Conservation (phyloP, 805 yeast genomes). For the Zygoascus biomembranicola region DNA sequence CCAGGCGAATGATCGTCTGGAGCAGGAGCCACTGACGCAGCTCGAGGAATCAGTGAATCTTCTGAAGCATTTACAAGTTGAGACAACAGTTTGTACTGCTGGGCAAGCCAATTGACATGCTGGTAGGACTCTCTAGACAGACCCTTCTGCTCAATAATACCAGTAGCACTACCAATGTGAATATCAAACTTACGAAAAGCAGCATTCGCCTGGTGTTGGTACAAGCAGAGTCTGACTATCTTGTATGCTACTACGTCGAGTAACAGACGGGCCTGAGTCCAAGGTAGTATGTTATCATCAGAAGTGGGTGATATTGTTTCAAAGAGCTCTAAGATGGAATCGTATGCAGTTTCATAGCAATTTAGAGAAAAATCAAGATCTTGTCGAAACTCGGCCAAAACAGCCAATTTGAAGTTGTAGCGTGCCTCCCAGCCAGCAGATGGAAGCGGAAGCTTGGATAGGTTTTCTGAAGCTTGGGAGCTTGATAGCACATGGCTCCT, state of each 20-base stretch:
- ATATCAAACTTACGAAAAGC: slow-evolving; percentile 58
- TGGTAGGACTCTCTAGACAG: slow-evolving; percentile 24
- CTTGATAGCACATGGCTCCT: slow-evolving; percentile 12
- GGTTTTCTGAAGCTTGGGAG: slow-evolving; percentile 6
- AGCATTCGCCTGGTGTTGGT: slow-evolving; percentile 46
- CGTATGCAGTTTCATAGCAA: slow-evolving; percentile 46
- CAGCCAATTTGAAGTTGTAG: slow-evolving; percentile 43
- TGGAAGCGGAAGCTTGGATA: slow-evolving; percentile 18
- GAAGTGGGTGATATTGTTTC: slow-evolving; percentile 18
- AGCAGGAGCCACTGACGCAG: slow-evolving; percentile 27
- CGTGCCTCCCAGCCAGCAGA: slow-evolving; percentile 41
- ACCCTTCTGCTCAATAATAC: slow-evolving; percentile 28
- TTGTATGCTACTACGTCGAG: slow-evolving; percentile 57
- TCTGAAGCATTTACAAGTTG: slow-evolving; percentile 47
- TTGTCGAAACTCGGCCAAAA: slow-evolving; percentile 42
- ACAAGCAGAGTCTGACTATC: slow-evolving; percentile 51
- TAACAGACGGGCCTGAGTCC: slow-evolving; percentile 41
- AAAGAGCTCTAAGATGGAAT: slow-evolving; percentile 36
- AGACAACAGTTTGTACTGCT: slow-evolving; percentile 62
- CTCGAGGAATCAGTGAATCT: slow-evolving; percentile 32
- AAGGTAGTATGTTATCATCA: slow-evolving; percentile 20
- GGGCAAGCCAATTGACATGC: slow-evolving; percentile 45
- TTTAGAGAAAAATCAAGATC: slow-evolving; percentile 43
- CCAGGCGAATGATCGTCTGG: slow-evolving; percentile 18
- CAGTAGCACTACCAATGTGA: slow-evolving; percentile 49